Percentiles rank a stretch among this genome's conserved stretches.
phyloP scores from a whole-genome alignment of 78 protist species.

The Dictyostelium purpureum region DNA sequence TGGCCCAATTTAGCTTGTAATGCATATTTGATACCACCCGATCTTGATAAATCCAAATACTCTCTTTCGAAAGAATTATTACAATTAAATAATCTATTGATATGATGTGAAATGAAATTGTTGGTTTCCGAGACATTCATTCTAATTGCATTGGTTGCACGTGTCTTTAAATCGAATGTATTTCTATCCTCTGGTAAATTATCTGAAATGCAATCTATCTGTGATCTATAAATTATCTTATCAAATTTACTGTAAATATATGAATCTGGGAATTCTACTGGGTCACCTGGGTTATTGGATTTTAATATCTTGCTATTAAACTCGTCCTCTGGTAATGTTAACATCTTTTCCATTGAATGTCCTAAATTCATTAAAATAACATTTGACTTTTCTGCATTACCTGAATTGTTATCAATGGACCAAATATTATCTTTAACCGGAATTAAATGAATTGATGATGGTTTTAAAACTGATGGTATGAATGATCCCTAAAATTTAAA shows the following conservation, averaged over 20 bases:
- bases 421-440: background rate
- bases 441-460: constrained; percentile 2
- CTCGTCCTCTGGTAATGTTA: constrained; percentile 59
- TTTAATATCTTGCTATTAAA: constrained; percentile 35
- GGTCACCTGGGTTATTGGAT: background rate
- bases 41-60: constrained; percentile 65
- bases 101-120: background rate
- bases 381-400: background rate
- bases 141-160: constrained; percentile 81
- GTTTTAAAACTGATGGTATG: background rate
- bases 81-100: background rate
- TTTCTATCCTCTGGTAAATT: background rate
- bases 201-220: constrained; percentile 81
- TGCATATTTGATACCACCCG: constrained; percentile 77
- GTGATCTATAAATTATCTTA: constrained; percentile 65
- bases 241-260: constrained; percentile 48
- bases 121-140: background rate
- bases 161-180: constrained; percentile 86
- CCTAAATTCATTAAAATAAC: constrained; percentile 77
- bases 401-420: constrained; percentile 49
- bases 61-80: constrained; percentile 72
- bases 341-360: constrained; percentile 81
- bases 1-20: constrained; percentile 81
- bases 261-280: constrained; percentile 11
- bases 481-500: background rate